A percentile compares a stretch with the other conserved stretches of the same genome.
Evolutionary conservation across 768 basidiomycete species (phyloP).

Genomic region (Podaxis sp.): DNA sequence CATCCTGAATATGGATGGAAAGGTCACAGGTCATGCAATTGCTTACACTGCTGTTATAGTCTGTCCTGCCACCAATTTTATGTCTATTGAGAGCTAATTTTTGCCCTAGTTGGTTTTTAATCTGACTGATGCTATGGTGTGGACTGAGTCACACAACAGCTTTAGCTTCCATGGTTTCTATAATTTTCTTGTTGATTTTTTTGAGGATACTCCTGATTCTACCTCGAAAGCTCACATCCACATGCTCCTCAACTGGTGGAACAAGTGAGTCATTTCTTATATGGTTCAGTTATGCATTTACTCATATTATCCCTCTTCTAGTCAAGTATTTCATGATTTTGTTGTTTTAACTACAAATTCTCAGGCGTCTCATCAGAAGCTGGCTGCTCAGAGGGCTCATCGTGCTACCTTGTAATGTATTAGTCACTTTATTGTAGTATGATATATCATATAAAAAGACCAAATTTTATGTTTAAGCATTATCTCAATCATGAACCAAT

Average conservation of each 20-base stretch:
- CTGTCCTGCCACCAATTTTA: constrained; percentile 7
- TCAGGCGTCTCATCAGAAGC: neutral
- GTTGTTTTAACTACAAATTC: neutral
- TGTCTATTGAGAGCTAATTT: neutral
- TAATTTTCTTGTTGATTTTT: constrained; percentile 26
- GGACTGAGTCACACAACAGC: constrained; percentile 21
- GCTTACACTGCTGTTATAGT: constrained; percentile 30
- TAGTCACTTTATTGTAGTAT: too few species aligned
- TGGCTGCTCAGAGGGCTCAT: neutral
- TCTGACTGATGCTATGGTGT: constrained; percentile 19
- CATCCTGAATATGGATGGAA: constrained; percentile 18
- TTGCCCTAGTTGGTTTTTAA: constrained; percentile 22
- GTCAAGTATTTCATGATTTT: neutral
- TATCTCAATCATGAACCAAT: too few species aligned
- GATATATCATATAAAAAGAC: too few species aligned
- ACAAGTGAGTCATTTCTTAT: neutral
- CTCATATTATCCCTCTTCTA: neutral
- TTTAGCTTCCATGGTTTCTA: constrained; percentile 24
- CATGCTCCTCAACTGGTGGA: neutral
- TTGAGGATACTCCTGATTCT: constrained; percentile 18
- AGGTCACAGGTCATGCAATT: constrained; percentile 25
- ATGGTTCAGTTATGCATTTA: neutral
- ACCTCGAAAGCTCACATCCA: neutral
- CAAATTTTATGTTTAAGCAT: too few species aligned
- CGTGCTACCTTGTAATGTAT: neutral